A percentile compares a stretch with the other conserved stretches of the same genome.
Evolutionary conservation across 163 green algal genomes (phyloP).

Genomic region (Coccomyxa subellipsoidea): DNA sequence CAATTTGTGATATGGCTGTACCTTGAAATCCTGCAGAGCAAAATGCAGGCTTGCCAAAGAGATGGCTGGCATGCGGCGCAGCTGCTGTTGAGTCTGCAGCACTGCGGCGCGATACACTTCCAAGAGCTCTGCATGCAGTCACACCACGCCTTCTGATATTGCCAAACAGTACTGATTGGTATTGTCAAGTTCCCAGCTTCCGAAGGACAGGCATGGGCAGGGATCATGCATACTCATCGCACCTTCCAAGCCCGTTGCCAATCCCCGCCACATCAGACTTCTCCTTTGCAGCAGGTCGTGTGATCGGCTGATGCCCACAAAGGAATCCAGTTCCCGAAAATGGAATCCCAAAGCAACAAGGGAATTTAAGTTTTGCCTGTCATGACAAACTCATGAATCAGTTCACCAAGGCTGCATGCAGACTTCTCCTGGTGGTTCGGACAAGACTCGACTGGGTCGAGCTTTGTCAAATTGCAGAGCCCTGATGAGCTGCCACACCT

Average conservation of each 20-base stretch:
- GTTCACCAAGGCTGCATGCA: too few relatives aligned
- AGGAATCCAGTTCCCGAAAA: constrained; percentile 34
- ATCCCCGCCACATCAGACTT: constrained; percentile 47
- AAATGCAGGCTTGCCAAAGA: constrained; percentile 55
- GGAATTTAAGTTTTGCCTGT: constrained; percentile 59
- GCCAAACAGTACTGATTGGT: too few relatives aligned
- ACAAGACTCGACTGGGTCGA: too few relatives aligned
- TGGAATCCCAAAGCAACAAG: constrained; percentile 66
- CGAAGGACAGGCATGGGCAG: too few relatives aligned
- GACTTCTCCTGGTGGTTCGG: too few relatives aligned
- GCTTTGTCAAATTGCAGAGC: too few relatives aligned
- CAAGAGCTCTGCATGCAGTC: constrained; percentile 70
- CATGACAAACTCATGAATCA: too few relatives aligned
- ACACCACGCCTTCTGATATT: too few relatives aligned
- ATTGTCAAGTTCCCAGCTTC: too few relatives aligned
- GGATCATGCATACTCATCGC: too few relatives aligned
- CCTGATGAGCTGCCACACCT: too few relatives aligned
- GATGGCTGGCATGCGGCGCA: constrained; percentile 30
- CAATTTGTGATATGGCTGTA: constrained; percentile 6
- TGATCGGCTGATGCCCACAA: background rate
- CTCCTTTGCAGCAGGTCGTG: background rate
- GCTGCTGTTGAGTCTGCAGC: constrained; percentile 58
- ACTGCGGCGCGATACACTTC: constrained; percentile 70
- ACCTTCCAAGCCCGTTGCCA: constrained; percentile 63
- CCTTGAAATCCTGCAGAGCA: constrained; percentile 60